Evolutionary conservation across 2,329 filamentous ascomycete species (phyloP).

Genomic region (Dothistroma pini): DNA sequence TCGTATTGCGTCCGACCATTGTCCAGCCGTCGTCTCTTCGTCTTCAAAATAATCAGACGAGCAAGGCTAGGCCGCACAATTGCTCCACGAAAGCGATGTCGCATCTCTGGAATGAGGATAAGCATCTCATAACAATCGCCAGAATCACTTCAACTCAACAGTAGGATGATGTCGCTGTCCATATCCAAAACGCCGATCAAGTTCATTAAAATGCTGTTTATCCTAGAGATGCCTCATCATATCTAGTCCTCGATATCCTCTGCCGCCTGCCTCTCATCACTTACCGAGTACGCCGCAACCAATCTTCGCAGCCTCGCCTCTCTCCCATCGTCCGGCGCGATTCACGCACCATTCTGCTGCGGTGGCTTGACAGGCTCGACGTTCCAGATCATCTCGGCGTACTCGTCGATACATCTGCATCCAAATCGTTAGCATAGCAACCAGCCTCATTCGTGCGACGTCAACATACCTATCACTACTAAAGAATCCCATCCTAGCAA

Average conservation of each 20-base stretch:
- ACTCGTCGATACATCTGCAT: constrained; percentile 85
- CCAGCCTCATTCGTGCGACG: not conserved
- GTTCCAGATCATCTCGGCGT: constrained; percentile 97
- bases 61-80: no score
- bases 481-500: constrained; percentile 94
- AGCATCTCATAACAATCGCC: not conserved
- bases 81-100: no score
- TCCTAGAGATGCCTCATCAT: not conserved
- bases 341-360: constrained; percentile 10
- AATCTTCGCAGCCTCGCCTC: constrained; percentile 1
- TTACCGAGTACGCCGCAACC: not conserved
- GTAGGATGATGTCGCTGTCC: not conserved
- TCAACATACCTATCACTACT: constrained; percentile 61
- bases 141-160: not conserved
- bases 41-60: no score
- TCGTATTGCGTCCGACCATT: no score
- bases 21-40: no score
- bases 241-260: not conserved
- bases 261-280: not conserved
- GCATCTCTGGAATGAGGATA: no score
- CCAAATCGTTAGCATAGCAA: not conserved
- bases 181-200: not conserved
- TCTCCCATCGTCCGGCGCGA: not conserved
- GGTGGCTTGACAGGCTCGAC: constrained; percentile 66
- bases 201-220: not conserved